Conservation (phyloP, 495 filamentous ascomycete genomes). For the Tuber brumale region DNA sequence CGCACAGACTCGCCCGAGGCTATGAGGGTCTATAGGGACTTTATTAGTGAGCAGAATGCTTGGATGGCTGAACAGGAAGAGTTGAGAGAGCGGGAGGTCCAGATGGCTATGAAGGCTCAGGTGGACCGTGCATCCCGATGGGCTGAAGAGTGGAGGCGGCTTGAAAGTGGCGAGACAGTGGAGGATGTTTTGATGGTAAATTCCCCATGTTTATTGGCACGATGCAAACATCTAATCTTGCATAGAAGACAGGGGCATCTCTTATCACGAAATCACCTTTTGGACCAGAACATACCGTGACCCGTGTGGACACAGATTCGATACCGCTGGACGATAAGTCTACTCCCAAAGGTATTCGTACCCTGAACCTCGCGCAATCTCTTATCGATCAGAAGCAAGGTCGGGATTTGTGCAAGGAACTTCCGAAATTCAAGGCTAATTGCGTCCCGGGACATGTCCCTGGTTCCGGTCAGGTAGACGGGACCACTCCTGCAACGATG, state of each 20-base stretch:
- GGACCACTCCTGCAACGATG: not conserved
- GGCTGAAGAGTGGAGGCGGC: conserved; percentile 28
- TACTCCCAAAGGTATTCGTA: conserved; percentile 21
- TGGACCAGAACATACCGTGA: not conserved
- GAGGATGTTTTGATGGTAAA: conserved; percentile 27
- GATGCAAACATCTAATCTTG: not conserved
- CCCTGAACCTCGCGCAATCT: conserved; percentile 20
- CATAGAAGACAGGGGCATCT: not conserved
- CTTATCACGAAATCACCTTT: not conserved
- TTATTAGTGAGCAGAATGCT: conserved; percentile 26
- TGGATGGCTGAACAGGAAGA: conserved; percentile 29
- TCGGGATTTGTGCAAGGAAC: not conserved
- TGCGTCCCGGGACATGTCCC: not conserved
- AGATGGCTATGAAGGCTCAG: conserved; percentile 16
- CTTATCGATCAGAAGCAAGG: conserved; percentile 5
- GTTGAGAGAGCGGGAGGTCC: conserved; percentile 22
- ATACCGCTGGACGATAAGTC: conserved; percentile 5
- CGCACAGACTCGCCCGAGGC: conserved; percentile 28
- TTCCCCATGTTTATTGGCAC: not conserved
- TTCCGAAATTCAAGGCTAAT: not conserved
- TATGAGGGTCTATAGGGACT: conserved; percentile 20
- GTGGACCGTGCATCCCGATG: conserved; percentile 26
- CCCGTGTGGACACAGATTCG: not conserved
- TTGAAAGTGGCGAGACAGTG: conserved; percentile 19
- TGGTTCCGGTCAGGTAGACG: conserved; percentile 12